Base-by-base conservation (phyloP, 352 stramenopile genomes). In the Globisporangium perplexum region DNA sequence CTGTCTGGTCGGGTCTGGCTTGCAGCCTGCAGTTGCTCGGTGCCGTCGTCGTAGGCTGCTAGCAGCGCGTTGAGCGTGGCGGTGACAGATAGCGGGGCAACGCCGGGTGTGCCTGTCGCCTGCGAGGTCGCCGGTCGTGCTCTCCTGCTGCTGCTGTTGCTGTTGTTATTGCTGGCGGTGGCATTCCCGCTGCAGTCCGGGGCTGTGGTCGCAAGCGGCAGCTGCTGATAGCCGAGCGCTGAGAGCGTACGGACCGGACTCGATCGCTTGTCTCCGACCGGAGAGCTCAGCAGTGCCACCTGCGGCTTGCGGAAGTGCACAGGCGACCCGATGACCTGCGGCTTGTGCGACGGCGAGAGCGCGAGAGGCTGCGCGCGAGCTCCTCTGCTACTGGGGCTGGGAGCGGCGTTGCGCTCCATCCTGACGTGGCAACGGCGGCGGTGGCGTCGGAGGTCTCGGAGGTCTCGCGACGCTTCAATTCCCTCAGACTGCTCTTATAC, bases 41-140 rank as follows among this genome's bases (percentile, higher is more conserved):
- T 24, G 45, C 8, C 14, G 45, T 31, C 24, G 20, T 45, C 24
- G 33, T 61, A 45, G 15, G 24, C 54, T 24, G 36, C 48, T 2
- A 86, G 63, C 20, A 88, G 50, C 0, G 63, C 48, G n/a, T 81
- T 54, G 24, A 84, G 57, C 6, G 66, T 72, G 11, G 60, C 53
- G 1, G 65, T 71, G 7, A 67, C 65, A 0, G 64, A 63, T 0
- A 76, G 55, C 5, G 43, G 11, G 10, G 70, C 22, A 6, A 28
- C 22, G 15, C 12, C 22, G 8, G 20, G 43, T 2, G 36, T 4
- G 0, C 28, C 30, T 50, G 52, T 1, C n/a, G 52, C 7, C 28
- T 44, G 20, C 20, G 44, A 49, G 12, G 44, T 49, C 14, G 44
- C 6, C 12, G 43, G 43, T 18, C 52, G 52, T 17, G 35, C 53